These are phyloP conservation scores for Capsella bursapastoris DNA, from an alignment of 345 rosid genomes.

Conservation along the genomic window DNA sequence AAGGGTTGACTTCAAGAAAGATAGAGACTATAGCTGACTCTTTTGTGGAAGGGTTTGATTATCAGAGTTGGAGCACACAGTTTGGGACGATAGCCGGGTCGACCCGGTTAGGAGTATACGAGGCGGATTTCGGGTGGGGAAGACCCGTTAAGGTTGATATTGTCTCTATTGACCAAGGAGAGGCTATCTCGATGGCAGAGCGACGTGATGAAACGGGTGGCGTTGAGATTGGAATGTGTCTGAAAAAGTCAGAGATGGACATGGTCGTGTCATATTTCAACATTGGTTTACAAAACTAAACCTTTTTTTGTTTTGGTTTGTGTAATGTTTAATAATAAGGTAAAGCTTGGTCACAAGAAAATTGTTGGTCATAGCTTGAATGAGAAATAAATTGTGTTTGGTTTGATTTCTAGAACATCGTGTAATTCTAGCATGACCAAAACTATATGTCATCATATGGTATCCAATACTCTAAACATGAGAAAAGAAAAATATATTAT, in stretches of 20 bases:
- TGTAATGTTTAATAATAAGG: too few species aligned
- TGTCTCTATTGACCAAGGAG: slow-evolving; percentile 11
- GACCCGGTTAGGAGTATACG: slow-evolving; percentile 36
- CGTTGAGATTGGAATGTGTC: slow-evolving; percentile 38
- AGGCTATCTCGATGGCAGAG: slow-evolving; percentile 37
- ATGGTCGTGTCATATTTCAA: neutral
- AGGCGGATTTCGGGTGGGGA: slow-evolving; percentile 44
- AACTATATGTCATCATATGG: too few species aligned
- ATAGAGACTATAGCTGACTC: neutral
- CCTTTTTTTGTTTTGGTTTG: too few species aligned
- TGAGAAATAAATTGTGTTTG: too few species aligned
- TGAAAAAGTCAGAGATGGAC: slow-evolving; percentile 31
- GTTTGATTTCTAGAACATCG: too few species aligned
- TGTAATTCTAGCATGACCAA: too few species aligned
- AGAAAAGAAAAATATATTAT: too few species aligned
- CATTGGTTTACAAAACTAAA: slow-evolving; percentile 20
- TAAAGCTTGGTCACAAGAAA: too few species aligned
- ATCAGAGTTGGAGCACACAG: neutral
- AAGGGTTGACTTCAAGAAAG: slow-evolving; percentile 16
- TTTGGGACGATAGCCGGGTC: slow-evolving; percentile 34
- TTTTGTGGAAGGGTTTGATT: neutral
- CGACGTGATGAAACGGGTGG: slow-evolving; percentile 37
- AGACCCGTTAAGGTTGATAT: slow-evolving; percentile 32
- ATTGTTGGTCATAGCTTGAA: too few species aligned
- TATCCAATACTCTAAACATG: too few species aligned